Evolutionary conservation across 2,329 filamentous ascomycete genomes (phyloP).

Genomic region (Talaromyces atroroseus): DNA sequence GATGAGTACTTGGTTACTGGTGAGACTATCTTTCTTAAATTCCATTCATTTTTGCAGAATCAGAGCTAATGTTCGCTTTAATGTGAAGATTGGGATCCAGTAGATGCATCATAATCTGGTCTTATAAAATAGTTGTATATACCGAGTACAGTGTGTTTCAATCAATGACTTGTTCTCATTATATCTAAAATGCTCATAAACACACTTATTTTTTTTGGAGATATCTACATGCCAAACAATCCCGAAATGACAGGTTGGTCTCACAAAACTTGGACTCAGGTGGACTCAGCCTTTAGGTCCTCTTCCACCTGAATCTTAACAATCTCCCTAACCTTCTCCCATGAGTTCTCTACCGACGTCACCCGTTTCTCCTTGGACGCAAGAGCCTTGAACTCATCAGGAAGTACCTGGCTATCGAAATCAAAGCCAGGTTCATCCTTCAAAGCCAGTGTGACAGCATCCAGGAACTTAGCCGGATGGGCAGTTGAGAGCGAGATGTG

Average conservation of each 20-base stretch:
- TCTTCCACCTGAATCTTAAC: constrained; percentile 64
- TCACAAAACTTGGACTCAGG: not conserved
- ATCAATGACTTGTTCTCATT: not conserved
- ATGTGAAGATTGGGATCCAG: constrained; percentile 20
- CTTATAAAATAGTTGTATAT: not conserved
- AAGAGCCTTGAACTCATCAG: constrained; percentile 73
- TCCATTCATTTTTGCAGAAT: not conserved
- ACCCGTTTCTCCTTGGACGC: constrained; percentile 71
- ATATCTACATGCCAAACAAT: not conserved
- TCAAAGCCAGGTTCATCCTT: constrained; percentile 65
- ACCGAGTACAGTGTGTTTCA: not conserved
- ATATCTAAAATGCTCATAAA: not conserved
- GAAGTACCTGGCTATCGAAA: constrained; percentile 68
- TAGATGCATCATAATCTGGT: constrained; percentile 15
- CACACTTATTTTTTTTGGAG: not conserved
- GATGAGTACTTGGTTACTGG: constrained; percentile 71
- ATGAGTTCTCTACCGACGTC: constrained; percentile 60
- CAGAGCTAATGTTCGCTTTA: not conserved
- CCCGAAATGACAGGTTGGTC: not conserved
- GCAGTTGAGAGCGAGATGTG: constrained; percentile 88
- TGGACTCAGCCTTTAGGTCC: not conserved
- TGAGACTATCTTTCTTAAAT: constrained; percentile 33
- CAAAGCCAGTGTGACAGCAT: constrained; percentile 75
- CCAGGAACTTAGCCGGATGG: constrained; percentile 90
- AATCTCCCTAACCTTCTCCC: constrained; percentile 69